Percentiles rank a stretch among this genome's conserved stretches.
These are phyloP conservation scores for Rhinocladiella similis DNA, from an alignment of 2,329 filamentous ascomycete species.

Conservation along the genomic window DNA sequence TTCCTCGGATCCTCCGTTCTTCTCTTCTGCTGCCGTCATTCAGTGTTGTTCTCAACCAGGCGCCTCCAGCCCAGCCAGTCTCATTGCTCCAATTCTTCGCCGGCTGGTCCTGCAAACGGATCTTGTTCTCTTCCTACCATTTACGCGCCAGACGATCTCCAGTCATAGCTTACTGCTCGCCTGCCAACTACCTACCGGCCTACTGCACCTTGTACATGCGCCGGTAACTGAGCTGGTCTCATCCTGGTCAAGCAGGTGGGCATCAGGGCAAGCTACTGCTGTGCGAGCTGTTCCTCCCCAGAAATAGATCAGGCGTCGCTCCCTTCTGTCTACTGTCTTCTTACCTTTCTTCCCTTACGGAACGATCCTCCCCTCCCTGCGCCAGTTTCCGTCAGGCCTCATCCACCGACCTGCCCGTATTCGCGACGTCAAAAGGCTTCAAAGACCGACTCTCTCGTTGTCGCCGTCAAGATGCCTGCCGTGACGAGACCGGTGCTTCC, in stretches of 20 bases:
- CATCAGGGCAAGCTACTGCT: constrained; percentile 14
- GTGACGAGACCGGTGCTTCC: constrained; percentile 40
- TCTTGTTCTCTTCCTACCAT: constrained; percentile 5
- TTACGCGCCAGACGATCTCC: constrained; percentile 26
- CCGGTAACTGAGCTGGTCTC: constrained; percentile 27
- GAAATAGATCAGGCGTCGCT: constrained; percentile 26
- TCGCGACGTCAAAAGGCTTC: constrained; percentile 13
- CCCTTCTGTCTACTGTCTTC: constrained; percentile 10
- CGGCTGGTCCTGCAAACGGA: constrained; percentile 16
- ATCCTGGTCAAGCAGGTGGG: constrained; percentile 25
- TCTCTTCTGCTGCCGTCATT: constrained; percentile 11
- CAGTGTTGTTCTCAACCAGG: constrained; percentile 7
- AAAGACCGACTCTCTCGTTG: constrained; percentile 29
- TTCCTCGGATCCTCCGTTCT: constrained; percentile 2
- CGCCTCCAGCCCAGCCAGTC: constrained; percentile 20
- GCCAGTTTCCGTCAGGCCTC: constrained; percentile 22
- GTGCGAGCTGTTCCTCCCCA: constrained; percentile 19
- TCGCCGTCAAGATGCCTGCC: constrained; percentile 30
- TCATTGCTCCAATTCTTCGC: constrained; percentile 13
- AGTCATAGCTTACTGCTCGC: constrained; percentile 16
- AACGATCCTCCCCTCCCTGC: constrained; percentile 21
- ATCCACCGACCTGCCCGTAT: constrained; percentile 8
- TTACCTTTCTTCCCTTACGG: constrained; percentile 19
- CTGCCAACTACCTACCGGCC: constrained; percentile 7
- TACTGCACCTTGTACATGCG: constrained; percentile 22